Percentiles rank a stretch among this genome's conserved stretches.
These are phyloP conservation scores for Mortierella sp. DNA, from an alignment of 371 early-diverging fungal genomes.

Conservation along the genomic window DNA sequence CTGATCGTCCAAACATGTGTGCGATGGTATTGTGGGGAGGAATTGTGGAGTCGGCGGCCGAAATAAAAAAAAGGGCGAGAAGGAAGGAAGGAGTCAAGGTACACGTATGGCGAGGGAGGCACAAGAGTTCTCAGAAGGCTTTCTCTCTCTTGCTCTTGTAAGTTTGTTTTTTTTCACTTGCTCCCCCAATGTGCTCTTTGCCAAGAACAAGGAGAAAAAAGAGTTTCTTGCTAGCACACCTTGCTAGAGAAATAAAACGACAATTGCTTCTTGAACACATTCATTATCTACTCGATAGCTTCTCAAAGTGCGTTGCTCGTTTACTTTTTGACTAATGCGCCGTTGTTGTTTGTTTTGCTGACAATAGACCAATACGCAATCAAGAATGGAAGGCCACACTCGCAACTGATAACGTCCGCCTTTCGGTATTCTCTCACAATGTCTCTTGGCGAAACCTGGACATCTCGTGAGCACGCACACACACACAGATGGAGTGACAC, in stretches of 20 bases:
- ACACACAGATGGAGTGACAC: not conserved
- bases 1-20: conserved; percentile 15
- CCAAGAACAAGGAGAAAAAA: not conserved
- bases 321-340: conserved; percentile 3
- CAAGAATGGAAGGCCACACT: not conserved
- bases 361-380: not conserved
- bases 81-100: not conserved
- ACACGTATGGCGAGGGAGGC: not conserved
- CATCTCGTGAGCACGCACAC: not conserved
- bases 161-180: not conserved
- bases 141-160: not conserved
- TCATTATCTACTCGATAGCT: not conserved
- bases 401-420: not conserved
- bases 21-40: conserved; percentile 7
- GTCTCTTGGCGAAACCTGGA: not conserved
- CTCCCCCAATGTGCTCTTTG: not conserved
- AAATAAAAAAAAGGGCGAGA: not conserved
- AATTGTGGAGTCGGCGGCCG: not conserved
- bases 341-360: not conserved
- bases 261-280: not conserved
- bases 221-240: not conserved
- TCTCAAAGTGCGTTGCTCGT: not conserved
- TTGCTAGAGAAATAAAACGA: not conserved
- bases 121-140: not conserved
- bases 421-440: not conserved